Conservation (phyloP, 1,284 basidiomycete genomes). For the Cryptococcus sp. region DNA sequence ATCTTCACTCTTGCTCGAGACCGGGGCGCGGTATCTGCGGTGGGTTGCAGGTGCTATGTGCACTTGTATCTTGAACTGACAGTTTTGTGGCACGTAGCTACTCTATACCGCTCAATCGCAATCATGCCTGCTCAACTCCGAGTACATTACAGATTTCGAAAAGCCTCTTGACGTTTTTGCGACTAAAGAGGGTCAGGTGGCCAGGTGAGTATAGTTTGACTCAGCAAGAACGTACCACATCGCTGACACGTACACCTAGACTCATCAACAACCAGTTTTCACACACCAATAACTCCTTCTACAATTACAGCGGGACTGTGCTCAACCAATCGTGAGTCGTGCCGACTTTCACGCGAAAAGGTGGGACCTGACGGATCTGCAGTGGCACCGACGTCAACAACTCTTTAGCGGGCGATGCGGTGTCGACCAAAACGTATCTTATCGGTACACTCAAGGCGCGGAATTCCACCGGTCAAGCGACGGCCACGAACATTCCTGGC, state of each 20-base stretch:
- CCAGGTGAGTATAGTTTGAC: constrained; percentile 25
- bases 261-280: constrained; percentile 68
- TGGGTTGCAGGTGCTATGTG: constrained; percentile 49
- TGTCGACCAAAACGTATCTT: constrained; percentile 61
- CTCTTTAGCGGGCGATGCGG: constrained; percentile 55
- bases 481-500: constrained; percentile 26
- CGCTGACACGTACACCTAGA: constrained; percentile 36
- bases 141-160: constrained; percentile 68
- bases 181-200: constrained; percentile 37
- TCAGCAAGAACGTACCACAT: background rate
- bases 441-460: constrained; percentile 68
- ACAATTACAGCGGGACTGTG: constrained; percentile 57
- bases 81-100: constrained; percentile 56
- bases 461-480: constrained; percentile 61
- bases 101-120: constrained; percentile 72
- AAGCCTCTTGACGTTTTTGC: constrained; percentile 78
- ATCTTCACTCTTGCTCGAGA: constrained; percentile 77
- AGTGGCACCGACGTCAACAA: constrained; percentile 56
- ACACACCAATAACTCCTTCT: constrained; percentile 60
- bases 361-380: background rate
- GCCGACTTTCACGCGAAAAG: constrained; percentile 56
- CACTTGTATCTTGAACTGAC: background rate
- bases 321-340: constrained; percentile 41
- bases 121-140: constrained; percentile 72
- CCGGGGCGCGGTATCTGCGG: constrained; percentile 74